Evolutionary conservation across 106 monocot genomes (phyloP), one percentile per base, ranked within the genome.

Genomic region (Agapanthus africanus): DNA sequence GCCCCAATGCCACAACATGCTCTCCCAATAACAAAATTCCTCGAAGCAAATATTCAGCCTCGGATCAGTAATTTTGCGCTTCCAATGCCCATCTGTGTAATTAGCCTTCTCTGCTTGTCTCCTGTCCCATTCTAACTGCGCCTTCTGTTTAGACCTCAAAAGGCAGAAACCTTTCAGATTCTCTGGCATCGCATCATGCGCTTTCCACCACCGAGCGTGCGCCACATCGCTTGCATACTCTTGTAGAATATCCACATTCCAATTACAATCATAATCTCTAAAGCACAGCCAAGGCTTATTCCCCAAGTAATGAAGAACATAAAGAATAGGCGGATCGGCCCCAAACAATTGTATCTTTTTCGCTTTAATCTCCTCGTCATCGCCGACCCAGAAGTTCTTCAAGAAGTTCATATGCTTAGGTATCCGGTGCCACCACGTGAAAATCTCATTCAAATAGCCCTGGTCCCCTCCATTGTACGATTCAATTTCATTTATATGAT

Each of bases 401-500:
- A 85, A 37, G 66, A 80, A 85, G 74, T 85, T 85, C 78, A 78
- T 78, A 44, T 72, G 76, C 59, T 77, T 85, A 0, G 80, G 85
- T 13, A 85, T 71, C 0, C 80, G 70, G 61, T 85, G 80, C 85
- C 85, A 85, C 85, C 85, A 85, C 22, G 80, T 85, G 61, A 80
- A 85, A 47, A 85, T 81, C 59, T 85, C 77, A 40, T 85, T 85
- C 51, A 85, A 37, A 72, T 80, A 85, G 1, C 85, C 85, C 37
- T 85, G 85, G 44, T 85, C 85, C 2, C 85, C 85, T 11, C 85
- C 85, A 37, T 80, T 85, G 71, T 85, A 85, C 15, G 85, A 85
- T 57, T 85, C 77, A 22, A 85, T 78, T 34, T 63, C 72, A 30
- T 63, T 63, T 13, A 72, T 63, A 31, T 72, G 72, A n/a, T 72